Evolutionary conservation across 192 early-diverging fungal species (phyloP).

Genomic region (Rhizophagus prolifer): DNA sequence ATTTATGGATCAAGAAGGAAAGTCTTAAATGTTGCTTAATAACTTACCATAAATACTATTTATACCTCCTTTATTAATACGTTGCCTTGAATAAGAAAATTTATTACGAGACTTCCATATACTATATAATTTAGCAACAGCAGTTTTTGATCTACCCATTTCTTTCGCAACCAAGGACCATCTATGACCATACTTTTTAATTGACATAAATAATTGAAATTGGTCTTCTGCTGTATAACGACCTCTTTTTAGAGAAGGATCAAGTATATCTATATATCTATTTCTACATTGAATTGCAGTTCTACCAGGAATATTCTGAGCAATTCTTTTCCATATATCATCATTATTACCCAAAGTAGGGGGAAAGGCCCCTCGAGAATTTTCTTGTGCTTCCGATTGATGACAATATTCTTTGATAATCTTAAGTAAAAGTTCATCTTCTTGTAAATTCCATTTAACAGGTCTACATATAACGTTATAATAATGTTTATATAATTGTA

Average conservation of each 20-base stretch:
- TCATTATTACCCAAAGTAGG: neutral
- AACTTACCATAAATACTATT: neutral
- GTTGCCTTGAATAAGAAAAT: neutral
- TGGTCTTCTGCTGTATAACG: neutral
- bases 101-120: constrained; percentile 32
- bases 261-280: neutral
- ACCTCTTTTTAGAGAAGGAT: neutral
- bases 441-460: neutral
- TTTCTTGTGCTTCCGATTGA: too few species aligned
- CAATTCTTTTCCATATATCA: neutral
- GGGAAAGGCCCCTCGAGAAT: too few species aligned
- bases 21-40: constrained; percentile 1
- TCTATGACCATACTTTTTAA: neutral
- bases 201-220: neutral
- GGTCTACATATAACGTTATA: neutral
- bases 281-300: neutral
- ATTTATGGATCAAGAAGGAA: too few species aligned
- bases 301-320: neutral
- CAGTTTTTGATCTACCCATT: constrained; percentile 7
- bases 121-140: constrained; percentile 36
- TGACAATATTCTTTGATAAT: neutral
- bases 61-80: neutral
- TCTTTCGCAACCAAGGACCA: neutral
- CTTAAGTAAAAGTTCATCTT: neutral
- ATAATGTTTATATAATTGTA: neutral